Conservation (phyloP, 2,329 filamentous ascomycete genomes). For the Colletotrichum abscissum region DNA sequence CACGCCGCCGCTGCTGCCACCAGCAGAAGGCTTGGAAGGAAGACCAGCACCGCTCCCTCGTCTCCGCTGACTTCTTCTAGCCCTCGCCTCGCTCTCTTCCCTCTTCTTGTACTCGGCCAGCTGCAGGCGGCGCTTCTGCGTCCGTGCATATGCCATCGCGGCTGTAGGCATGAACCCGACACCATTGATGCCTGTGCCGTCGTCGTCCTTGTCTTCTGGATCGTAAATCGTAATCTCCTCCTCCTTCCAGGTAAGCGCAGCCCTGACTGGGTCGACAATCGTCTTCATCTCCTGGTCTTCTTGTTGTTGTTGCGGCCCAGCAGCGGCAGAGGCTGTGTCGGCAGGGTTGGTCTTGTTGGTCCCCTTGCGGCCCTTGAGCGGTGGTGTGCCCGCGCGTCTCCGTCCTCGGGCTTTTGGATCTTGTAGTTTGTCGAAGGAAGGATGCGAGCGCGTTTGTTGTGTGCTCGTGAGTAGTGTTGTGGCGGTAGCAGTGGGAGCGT, state of each 20-base stretch:
- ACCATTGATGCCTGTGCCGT: conserved; percentile 75
- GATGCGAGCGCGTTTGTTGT: conserved; percentile 47
- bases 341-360: not conserved
- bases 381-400: conserved; percentile 52
- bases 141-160: conserved; percentile 67
- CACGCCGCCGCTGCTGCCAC: conserved; percentile 41
- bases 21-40: conserved; percentile 27
- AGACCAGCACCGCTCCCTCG: conserved; percentile 45
- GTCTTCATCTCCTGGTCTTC: conserved; percentile 45
- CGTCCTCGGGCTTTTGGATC: conserved; percentile 51
- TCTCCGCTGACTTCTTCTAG: conserved; percentile 64
- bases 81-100: conserved; percentile 70
- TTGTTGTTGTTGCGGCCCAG: conserved; percentile 16
- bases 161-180: conserved; percentile 75
- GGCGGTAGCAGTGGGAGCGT: conserved; percentile 26
- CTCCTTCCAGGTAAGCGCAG: conserved; percentile 74
- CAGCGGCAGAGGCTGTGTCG: no score
- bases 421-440: conserved; percentile 51
- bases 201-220: conserved; percentile 73
- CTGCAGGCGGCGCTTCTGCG: conserved; percentile 68
- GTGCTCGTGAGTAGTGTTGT: not conserved
- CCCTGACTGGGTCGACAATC: conserved; percentile 65
- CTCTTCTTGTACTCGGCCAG: conserved; percentile 71
- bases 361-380: conserved; percentile 37
- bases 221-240: conserved; percentile 76